Base-by-base conservation (phyloP, 106 monocot genomes). In the Amphibolis antarctica region DNA sequence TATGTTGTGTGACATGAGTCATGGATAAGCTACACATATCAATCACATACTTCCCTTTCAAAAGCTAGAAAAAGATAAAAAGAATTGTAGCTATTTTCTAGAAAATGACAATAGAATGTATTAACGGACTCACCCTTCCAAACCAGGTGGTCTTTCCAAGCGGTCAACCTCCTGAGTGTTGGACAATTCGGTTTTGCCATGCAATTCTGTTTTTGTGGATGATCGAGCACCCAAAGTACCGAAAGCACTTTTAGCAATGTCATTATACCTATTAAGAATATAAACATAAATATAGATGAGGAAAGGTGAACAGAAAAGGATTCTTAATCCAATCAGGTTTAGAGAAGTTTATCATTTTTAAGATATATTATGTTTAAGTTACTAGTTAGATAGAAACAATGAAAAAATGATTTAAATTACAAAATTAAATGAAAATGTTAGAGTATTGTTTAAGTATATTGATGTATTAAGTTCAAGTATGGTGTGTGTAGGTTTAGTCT, bases 201-300 rank as follows among this genome's bases (percentile, higher is more conserved):
- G 27, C 64, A 26, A 58, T 67, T 76, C 66, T 72, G 25, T 19
- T 44, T 43, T 47, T 11, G 62, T 36, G 13, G 50, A 59, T 62
- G 48, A 56, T 55, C 69, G 48, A 17, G 57, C 72, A 77, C 58
- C 72, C 46, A 92, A 17, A 62, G 79, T 87, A 62, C 81, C 83
- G 75, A 81, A 96, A 59, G 86, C 81, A 79, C 82, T 73, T 74
- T 86, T 89, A 64, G 94, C 94, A 71, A 96, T 89, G 24, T 96
- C 86, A 66, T 81, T 86, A 52, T 89, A 94, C 94, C 94, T 94
- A 63, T 19, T 31, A 18, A 20, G 57, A 31, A 25, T 31, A 22
- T 9, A 26, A 50, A 23, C 36, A 18, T 13, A 18, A 56, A 44
- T 50, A 20, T 29, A 25, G 26, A 28, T 14, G 7, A 7, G 36